Evolutionary conservation across 768 basidiomycete genomes (phyloP).

Genomic region (Auriculariales sp.): DNA sequence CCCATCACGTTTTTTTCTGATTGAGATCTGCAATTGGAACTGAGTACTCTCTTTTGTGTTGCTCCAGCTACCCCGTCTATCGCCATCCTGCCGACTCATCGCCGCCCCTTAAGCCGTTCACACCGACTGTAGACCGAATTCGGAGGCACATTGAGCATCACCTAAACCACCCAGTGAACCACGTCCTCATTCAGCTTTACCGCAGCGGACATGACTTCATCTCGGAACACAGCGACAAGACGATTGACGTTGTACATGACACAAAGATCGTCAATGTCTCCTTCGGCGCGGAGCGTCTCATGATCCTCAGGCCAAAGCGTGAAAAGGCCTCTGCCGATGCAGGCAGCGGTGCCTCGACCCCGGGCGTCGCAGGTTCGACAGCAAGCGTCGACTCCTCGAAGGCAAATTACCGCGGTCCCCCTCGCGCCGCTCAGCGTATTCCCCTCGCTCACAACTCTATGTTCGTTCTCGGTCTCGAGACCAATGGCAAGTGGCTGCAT

Average conservation of each 20-base stretch:
- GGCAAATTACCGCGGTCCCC: too few relatives aligned
- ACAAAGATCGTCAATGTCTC: constrained; percentile 72
- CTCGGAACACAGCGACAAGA: constrained; percentile 80
- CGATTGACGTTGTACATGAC: constrained; percentile 60
- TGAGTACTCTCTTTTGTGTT: not conserved
- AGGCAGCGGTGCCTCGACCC: not conserved
- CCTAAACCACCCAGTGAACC: constrained; percentile 56
- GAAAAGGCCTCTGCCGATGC: not conserved
- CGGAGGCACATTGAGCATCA: constrained; percentile 45
- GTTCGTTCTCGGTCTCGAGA: constrained; percentile 63
- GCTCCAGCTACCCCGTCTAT: constrained; percentile 55
- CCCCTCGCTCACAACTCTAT: constrained; percentile 70
- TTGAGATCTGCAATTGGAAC: too few relatives aligned
- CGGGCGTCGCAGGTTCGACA: not conserved
- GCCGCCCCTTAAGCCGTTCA: constrained; percentile 50
- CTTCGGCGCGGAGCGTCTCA: constrained; percentile 60
- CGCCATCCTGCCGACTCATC: constrained; percentile 73
- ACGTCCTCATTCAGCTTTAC: constrained; percentile 73
- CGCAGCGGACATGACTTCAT: constrained; percentile 70
- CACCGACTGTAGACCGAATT: constrained; percentile 52
- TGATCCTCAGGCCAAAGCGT: constrained; percentile 57
- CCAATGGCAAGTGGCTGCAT: constrained; percentile 65
- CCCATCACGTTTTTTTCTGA: not conserved
- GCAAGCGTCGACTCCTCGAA: too few relatives aligned
- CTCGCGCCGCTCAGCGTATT: constrained; percentile 36